phyloP scores from a whole-genome alignment of 495 filamentous ascomycete genomes.

The Acidomyces sp. region DNA sequence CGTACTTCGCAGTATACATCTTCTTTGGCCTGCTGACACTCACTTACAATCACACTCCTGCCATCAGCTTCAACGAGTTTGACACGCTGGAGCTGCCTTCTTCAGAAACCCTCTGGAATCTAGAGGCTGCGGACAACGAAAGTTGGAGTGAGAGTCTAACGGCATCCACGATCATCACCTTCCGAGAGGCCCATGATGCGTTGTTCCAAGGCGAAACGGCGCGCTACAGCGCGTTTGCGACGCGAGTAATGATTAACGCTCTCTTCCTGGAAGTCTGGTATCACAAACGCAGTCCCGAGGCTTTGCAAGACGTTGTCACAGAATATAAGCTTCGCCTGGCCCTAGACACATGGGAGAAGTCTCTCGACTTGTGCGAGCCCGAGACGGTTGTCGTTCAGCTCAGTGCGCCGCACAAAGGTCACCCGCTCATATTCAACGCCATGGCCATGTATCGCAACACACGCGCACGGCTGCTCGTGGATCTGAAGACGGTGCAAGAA shows the following conservation, averaged over 20 bases:
- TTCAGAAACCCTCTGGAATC: slow-evolving; percentile 88
- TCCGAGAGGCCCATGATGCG: slow-evolving; percentile 85
- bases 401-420: slow-evolving; percentile 92
- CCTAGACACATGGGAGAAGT: slow-evolving; percentile 95
- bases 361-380: slow-evolving; percentile 83
- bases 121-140: slow-evolving; percentile 64
- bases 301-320: slow-evolving; percentile 88
- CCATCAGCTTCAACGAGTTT: slow-evolving; percentile 96
- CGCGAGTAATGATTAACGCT: slow-evolving; percentile 97
- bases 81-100: slow-evolving; percentile 86
- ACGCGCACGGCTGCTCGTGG: slow-evolving; percentile 81
- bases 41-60: slow-evolving; percentile 94
- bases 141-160: slow-evolving; percentile 68
- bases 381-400: slow-evolving; percentile 83
- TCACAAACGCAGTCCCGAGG: slow-evolving; percentile 92
- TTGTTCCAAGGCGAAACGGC: slow-evolving; percentile 86
- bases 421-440: slow-evolving; percentile 96
- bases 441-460: slow-evolving; percentile 96
- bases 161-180: slow-evolving; percentile 59
- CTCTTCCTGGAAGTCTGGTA: slow-evolving; percentile 98
- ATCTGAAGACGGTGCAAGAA: slow-evolving; percentile 90
- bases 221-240: slow-evolving; percentile 93
- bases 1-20: slow-evolving; percentile 98
- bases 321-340: slow-evolving; percentile 96
- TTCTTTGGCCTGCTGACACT: slow-evolving; percentile 94